Base-by-base conservation (phyloP, 495 filamentous ascomycete species). In the Tricharina praecox region DNA sequence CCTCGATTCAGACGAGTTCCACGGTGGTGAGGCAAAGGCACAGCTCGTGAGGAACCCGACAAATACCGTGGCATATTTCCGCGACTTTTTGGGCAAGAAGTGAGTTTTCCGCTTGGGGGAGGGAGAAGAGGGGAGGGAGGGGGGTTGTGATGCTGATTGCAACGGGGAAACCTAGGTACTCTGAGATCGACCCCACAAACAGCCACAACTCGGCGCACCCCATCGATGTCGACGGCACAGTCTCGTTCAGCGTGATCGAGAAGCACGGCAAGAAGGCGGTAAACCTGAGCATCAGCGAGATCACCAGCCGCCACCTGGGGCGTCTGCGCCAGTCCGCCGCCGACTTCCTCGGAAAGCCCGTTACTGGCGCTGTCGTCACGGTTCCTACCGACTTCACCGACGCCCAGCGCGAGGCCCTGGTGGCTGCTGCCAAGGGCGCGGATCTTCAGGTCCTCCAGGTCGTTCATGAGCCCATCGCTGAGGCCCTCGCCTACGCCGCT, bases 41-140 rank as follows among this genome's bases (percentile, higher is more conserved):
- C 82, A 95, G 67, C 74, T 96, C 28, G 72, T 95, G 50, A 82
- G 92, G 53, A 95, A 97, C 64, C 73, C 81, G 45, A 70, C 74
- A 58, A 96, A 95, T 71, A 96, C 88, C 23, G 75, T 93, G 59
- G 84, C 83, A 58, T 93, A 83, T 70, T 97, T 94, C 72, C 77
- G 85, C 60, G 90, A 97, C 62, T 95, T 82, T 65, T 67, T 97
- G 24, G 90, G 90, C 53, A 83, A 93, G 74, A 78, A 90, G 80
- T 87, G 75, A 36, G 65, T 37, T 18, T 24, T 24, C 15, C 21
- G 24, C 41, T 33, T 37, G n/a, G n/a, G n/a, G n/a, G n/a, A n/a
- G n/a, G n/a, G n/a, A n/a, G n/a, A n/a, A n/a, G n/a, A n/a, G n/a
- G n/a, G n/a, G n/a, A n/a, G n/a, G n/a, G n/a, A n/a, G n/a, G n/a